phyloP scores from a whole-genome alignment of 768 basidiomycete species.

The Suillus ampliporus region DNA sequence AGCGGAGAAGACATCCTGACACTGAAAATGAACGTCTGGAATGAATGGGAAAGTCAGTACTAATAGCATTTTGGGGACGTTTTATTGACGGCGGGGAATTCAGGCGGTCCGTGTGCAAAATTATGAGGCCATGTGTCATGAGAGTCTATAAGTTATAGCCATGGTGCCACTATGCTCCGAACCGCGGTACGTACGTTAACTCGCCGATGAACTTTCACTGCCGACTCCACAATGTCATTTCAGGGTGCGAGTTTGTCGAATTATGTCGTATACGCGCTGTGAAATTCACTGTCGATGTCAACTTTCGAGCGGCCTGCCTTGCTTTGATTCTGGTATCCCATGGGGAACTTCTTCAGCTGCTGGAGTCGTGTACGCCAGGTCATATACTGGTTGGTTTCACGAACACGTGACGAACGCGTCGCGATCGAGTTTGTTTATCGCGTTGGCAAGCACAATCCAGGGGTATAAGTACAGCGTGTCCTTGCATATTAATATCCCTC shows the following conservation, averaged over 20 bases:
- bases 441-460: no score
- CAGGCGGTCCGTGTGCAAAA: constrained; percentile 7
- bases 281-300: neutral
- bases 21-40: neutral
- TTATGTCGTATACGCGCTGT: neutral
- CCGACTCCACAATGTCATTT: neutral
- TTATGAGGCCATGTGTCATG: constrained; percentile 7
- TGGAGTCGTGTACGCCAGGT: no score
- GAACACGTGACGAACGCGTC: neutral
- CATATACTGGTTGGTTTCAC: neutral
- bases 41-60: neutral
- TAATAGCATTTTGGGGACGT: neutral
- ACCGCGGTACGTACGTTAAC: constrained; percentile 2
- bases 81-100: constrained; percentile 8
- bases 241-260: neutral
- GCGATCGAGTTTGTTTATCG: neutral
- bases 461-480: neutral
- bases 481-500: neutral
- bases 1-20: constrained; percentile 33
- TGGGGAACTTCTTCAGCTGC: no score
- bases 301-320: neutral
- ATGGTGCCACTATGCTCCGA: constrained; percentile 3
- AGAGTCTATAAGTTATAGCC: neutral
- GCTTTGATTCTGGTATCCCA: neutral
- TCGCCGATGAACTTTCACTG: neutral